Base-by-base conservation (phyloP, 179 eudicot species). In the Spergularia azorica region DNA sequence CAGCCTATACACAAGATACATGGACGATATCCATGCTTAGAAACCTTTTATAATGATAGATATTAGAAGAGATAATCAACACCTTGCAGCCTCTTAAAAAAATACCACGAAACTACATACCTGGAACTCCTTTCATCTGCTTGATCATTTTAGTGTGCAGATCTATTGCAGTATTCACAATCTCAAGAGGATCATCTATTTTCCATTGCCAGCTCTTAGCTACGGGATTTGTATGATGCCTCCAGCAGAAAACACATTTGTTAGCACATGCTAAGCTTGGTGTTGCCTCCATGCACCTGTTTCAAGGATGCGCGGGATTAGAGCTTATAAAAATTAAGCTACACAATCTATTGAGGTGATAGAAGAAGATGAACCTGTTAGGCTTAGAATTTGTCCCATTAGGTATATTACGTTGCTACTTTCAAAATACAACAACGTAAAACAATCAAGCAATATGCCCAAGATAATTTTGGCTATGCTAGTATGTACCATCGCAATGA, bases 51-150 rank as follows among this genome's bases (percentile, higher is more conserved):
- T 41, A 67, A n/a, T 8, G 26, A 67, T 4, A 67, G 8, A 46
- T 6, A 6, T 46, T 46, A 46, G 9, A 67, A 11, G 46, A 41
- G 70, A n/a, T 17, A 46, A 39, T 11, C 11, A 41, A n/a, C 12
- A 9, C 10, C 9, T 67, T 67, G 17, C 54, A 10, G 13, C 1
- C 7, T 15, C 11, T 67, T n/a, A 46, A 66, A 7, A 51, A 20
- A 2, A 48, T 38, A 32, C 9, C 6, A 51, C 51, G 63, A 26
- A 14, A 16, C 8, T 64, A 72, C 83, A 11, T 73, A 95, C 99
- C 99, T 84, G 99, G 99, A 82, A 95, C 97, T 83, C 99, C 99
- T 89, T 88, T 95, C 99, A 95, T 95, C 85, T 95, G 99, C 83
- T 83, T 90, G 79, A 95, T 95, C 99, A 95, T 95, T 84, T 95